Percentiles rank a stretch among this genome's conserved stretches.
Evolutionary conservation across 2,329 filamentous ascomycete species (phyloP).

Genomic region (Coleophoma crateriformis): DNA sequence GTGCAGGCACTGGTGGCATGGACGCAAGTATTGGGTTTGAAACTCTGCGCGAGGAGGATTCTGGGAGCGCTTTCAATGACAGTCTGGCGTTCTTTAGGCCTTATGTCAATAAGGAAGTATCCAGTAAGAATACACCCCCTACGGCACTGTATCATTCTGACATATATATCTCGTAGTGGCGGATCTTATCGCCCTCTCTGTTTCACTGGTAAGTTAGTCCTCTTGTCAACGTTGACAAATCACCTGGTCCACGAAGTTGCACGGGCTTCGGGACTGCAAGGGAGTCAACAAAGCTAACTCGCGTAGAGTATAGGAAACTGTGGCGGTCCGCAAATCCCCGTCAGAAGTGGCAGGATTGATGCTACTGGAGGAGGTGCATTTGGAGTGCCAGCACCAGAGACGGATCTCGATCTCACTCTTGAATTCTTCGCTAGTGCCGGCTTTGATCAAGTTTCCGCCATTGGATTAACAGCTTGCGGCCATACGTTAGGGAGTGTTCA

Average conservation of each 20-base stretch:
- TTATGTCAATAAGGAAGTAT: constrained; percentile 8
- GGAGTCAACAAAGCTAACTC: constrained; percentile 35
- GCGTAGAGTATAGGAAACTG: constrained; percentile 47
- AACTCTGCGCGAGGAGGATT: constrained; percentile 46
- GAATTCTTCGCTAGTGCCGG: constrained; percentile 51
- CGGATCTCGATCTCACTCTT: constrained; percentile 42
- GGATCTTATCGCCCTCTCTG: constrained; percentile 44
- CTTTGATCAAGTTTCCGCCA: constrained; percentile 49
- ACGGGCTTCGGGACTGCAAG: no score
- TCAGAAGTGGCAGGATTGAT: constrained; percentile 47
- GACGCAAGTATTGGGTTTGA: constrained; percentile 57
- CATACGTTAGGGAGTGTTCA: constrained; percentile 57
- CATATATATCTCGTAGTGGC: constrained; percentile 3
- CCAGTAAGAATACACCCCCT: constrained; percentile 4
- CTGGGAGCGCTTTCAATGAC: constrained; percentile 43
- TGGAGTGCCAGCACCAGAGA: constrained; percentile 52
- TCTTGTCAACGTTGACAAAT: constrained; percentile 1
- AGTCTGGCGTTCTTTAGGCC: constrained; percentile 12
- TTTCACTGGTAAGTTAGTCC: constrained; percentile 29
- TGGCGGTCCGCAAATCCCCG: constrained; percentile 46
- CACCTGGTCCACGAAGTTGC: constrained; percentile 2
- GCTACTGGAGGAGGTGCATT: constrained; percentile 37
- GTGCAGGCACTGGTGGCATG: constrained; percentile 43
- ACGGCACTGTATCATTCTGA: neutral
- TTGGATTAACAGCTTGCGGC: constrained; percentile 52